These are phyloP conservation scores for Simplicillium aogashimaense DNA, from an alignment of 2,329 filamentous ascomycete genomes.

Conservation along the genomic window DNA sequence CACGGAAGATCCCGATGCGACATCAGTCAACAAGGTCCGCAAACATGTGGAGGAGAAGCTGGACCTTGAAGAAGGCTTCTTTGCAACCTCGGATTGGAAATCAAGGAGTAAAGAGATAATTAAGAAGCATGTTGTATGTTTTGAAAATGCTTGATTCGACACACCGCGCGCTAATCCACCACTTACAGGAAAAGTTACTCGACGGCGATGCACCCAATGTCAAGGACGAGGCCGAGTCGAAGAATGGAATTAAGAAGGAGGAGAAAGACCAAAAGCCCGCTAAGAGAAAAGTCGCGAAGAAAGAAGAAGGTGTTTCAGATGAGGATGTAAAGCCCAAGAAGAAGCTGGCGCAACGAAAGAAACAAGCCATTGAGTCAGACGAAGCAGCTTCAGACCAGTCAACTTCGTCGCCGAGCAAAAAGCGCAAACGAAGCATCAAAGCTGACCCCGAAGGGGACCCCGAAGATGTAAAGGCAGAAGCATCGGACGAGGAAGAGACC, in stretches of 20 bases:
- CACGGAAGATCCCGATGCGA: conserved; percentile 28
- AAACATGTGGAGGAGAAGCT: conserved; percentile 39
- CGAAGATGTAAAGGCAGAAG: conserved; percentile 1
- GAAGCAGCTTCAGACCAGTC: background rate
- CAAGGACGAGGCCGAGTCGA: conserved; percentile 13
- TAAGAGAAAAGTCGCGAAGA: conserved; percentile 20
- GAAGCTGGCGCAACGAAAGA: conserved; percentile 23
- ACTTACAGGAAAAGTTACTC: conserved; percentile 22
- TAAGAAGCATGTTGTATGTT: conserved; percentile 41
- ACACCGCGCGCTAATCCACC: conserved; percentile 2
- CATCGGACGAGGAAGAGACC: background rate
- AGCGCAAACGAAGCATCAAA: background rate
- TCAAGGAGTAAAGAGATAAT: conserved; percentile 48
- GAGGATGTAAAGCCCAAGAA: conserved; percentile 18
- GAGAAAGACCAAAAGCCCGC: conserved; percentile 2
- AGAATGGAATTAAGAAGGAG: conserved; percentile 12
- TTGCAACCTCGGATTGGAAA: conserved; percentile 43
- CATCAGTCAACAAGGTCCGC: conserved; percentile 49
- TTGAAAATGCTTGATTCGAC: background rate
- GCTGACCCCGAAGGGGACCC: conserved; percentile 5
- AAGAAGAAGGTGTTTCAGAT: conserved; percentile 19
- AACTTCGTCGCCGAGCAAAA: background rate
- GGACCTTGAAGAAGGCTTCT: conserved; percentile 39
- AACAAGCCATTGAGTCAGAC: conserved; percentile 5
- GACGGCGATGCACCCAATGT: conserved; percentile 22